Evolutionary conservation across 495 filamentous ascomycete genomes (phyloP).

Genomic region (Staphylotrichum tortipilum): DNA sequence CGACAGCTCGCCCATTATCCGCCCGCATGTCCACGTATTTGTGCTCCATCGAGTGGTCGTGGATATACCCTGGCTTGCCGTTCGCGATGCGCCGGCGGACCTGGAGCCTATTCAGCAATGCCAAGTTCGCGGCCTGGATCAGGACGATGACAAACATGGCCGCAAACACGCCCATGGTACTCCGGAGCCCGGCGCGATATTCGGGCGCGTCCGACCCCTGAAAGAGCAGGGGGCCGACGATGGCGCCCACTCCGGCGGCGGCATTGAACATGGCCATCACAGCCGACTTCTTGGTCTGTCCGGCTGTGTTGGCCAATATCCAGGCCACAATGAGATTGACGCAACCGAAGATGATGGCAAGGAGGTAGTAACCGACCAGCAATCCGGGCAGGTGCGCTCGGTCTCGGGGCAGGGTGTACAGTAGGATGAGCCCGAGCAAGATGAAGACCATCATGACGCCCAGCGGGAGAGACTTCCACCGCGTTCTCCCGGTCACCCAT

Average conservation of each 20-base stretch:
- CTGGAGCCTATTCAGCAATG: constrained; percentile 47
- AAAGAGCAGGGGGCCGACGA: constrained; percentile 62
- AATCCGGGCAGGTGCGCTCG: constrained; percentile 32
- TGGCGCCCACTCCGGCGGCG: constrained; percentile 54
- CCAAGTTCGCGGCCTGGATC: constrained; percentile 44
- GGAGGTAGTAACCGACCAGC: constrained; percentile 53
- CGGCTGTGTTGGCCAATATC: constrained; percentile 54
- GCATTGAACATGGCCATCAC: constrained; percentile 54
- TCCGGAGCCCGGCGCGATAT: constrained; percentile 49
- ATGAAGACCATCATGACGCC: constrained; percentile 45
- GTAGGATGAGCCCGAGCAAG: constrained; percentile 46
- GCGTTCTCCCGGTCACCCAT: constrained; percentile 41
- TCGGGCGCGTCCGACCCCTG: constrained; percentile 48
- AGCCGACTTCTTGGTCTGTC: constrained; percentile 59
- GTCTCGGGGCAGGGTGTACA: constrained; percentile 44
- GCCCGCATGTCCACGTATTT: constrained; percentile 19
- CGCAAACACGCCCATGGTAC: constrained; percentile 49
- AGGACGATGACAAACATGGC: constrained; percentile 41
- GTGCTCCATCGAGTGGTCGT: constrained; percentile 49
- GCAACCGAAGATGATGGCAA: constrained; percentile 51
- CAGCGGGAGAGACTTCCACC: constrained; percentile 44
- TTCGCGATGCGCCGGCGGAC: constrained; percentile 43
- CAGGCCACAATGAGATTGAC: constrained; percentile 42
- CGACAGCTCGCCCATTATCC: constrained; percentile 9
- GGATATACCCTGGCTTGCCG: constrained; percentile 48